These are phyloP conservation scores for Hortaea werneckii DNA, from an alignment of 2,329 filamentous ascomycete genomes.

Conservation along the genomic window DNA sequence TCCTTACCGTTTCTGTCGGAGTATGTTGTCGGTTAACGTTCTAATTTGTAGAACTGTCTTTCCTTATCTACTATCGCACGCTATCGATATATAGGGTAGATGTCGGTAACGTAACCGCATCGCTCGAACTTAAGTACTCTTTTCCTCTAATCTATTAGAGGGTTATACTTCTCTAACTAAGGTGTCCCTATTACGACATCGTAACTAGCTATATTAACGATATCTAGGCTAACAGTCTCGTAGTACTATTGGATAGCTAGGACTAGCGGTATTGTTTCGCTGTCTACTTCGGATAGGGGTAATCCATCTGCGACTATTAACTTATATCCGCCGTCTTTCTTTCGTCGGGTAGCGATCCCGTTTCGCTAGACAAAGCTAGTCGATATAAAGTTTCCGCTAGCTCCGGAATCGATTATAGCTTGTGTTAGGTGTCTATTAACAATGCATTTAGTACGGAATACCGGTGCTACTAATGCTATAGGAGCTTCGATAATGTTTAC, in stretches of 20 bases:
- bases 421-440: constrained; percentile 1
- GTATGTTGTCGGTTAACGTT: background rate
- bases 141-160: constrained; percentile 5
- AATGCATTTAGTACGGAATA: constrained; percentile 4
- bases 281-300: constrained; percentile 6
- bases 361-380: constrained; percentile 1
- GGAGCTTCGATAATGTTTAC: background rate
- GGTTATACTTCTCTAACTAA: constrained; percentile 9
- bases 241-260: constrained; percentile 6
- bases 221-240: constrained; percentile 7
- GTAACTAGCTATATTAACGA: constrained; percentile 8
- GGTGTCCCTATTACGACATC: constrained; percentile 9
- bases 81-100: constrained; percentile 3
- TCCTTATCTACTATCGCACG: constrained; percentile 6
- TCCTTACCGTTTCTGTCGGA: background rate
- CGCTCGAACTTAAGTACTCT: constrained; percentile 9
- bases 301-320: constrained; percentile 6
- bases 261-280: constrained; percentile 6
- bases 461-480: constrained; percentile 3
- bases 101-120: constrained; percentile 4
- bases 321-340: constrained; percentile 5
- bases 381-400: constrained; percentile 7
- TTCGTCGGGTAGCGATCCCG: constrained; percentile 7
- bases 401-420: constrained; percentile 8
- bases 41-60: constrained; percentile 4